Percentiles rank a stretch among this genome's conserved stretches.
Conservation (phyloP, 2,329 filamentous ascomycete genomes). For the Scedosporium apiospermum region DNA sequence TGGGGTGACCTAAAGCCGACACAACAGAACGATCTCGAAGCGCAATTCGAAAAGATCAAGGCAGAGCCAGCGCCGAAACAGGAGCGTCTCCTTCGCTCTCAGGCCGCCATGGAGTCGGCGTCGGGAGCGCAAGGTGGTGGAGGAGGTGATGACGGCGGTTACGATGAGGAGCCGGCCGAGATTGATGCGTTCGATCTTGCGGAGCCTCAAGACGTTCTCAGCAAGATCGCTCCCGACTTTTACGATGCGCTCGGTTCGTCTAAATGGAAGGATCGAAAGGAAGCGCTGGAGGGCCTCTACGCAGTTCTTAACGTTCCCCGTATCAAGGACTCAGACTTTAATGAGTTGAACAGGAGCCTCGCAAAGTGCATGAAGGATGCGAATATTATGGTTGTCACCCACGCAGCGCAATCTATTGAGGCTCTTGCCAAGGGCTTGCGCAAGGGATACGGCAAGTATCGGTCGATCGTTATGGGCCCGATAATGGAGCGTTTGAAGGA, state of each 20-base stretch:
- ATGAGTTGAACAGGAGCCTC: slow-evolving; percentile 71
- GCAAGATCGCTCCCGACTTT: slow-evolving; percentile 75
- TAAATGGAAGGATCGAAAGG: slow-evolving; percentile 98
- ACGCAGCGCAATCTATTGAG: slow-evolving; percentile 89
- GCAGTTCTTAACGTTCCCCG: slow-evolving; percentile 71
- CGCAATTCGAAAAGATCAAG: slow-evolving; percentile 89
- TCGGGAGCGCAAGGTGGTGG: slow-evolving; percentile 30
- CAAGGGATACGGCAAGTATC: slow-evolving; percentile 69
- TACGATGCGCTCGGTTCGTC: slow-evolving; percentile 75
- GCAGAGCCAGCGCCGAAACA: slow-evolving; percentile 81
- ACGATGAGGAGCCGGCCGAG: slow-evolving; percentile 51
- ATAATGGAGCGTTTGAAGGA: slow-evolving; percentile 96
- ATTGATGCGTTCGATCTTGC: slow-evolving; percentile 74
- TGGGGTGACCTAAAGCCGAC: slow-evolving; percentile 93
- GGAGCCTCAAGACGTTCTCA: slow-evolving; percentile 77
- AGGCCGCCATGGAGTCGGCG: slow-evolving; percentile 67
- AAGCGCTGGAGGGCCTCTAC: slow-evolving; percentile 76
- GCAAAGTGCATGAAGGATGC: slow-evolving; percentile 99
- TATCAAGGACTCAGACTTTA: slow-evolving; percentile 85
- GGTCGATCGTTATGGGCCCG: slow-evolving; percentile 69
- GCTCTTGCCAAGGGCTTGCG: slow-evolving; percentile 78
- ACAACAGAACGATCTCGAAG: slow-evolving; percentile 88
- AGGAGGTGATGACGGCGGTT: slow-evolving; percentile 47
- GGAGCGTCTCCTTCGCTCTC: slow-evolving; percentile 76
- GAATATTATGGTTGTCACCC: slow-evolving; percentile 87